phyloP scores from a whole-genome alignment of 2,329 filamentous ascomycete genomes.

The Knufia fluminis region DNA sequence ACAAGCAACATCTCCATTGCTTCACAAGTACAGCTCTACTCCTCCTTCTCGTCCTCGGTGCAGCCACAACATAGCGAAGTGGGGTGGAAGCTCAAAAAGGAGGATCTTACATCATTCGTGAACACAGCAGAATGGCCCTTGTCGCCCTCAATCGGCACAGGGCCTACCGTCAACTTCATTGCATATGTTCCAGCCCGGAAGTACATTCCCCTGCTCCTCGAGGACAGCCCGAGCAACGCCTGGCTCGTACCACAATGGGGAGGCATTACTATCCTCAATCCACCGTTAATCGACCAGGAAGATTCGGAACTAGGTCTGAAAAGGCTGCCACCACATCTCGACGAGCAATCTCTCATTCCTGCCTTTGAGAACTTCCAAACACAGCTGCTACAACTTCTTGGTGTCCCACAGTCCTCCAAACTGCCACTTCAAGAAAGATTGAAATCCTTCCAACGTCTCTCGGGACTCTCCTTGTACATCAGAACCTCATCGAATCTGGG shows the following conservation, averaged over 20 bases:
- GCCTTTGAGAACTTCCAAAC: constrained; percentile 84
- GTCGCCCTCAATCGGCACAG: constrained; percentile 78
- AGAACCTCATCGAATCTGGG: constrained; percentile 89
- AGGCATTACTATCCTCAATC: constrained; percentile 60
- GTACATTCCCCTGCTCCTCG: constrained; percentile 51
- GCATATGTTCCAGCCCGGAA: constrained; percentile 71
- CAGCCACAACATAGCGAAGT: constrained; percentile 45
- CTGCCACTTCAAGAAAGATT: constrained; percentile 72
- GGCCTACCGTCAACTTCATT: constrained; percentile 93
- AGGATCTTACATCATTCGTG: constrained; percentile 87
- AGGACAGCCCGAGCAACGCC: constrained; percentile 55
- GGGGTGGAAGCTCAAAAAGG: constrained; percentile 52
- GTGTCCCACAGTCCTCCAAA: constrained; percentile 49
- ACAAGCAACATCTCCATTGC: constrained; percentile 96
- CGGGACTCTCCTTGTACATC: constrained; percentile 73
- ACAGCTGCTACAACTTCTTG: constrained; percentile 79
- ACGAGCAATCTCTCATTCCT: constrained; percentile 59
- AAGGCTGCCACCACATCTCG: constrained; percentile 41
- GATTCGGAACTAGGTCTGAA: constrained; percentile 11
- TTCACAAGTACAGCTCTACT: constrained; percentile 91
- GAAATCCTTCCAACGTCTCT: constrained; percentile 74
- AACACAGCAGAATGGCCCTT: constrained; percentile 97
- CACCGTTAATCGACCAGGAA: constrained; percentile 27
- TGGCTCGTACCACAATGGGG: constrained; percentile 98
- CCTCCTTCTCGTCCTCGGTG: constrained; percentile 56